These are phyloP conservation scores for Butyriboletus loyo DNA, from an alignment of 768 basidiomycete species.

Conservation along the genomic window DNA sequence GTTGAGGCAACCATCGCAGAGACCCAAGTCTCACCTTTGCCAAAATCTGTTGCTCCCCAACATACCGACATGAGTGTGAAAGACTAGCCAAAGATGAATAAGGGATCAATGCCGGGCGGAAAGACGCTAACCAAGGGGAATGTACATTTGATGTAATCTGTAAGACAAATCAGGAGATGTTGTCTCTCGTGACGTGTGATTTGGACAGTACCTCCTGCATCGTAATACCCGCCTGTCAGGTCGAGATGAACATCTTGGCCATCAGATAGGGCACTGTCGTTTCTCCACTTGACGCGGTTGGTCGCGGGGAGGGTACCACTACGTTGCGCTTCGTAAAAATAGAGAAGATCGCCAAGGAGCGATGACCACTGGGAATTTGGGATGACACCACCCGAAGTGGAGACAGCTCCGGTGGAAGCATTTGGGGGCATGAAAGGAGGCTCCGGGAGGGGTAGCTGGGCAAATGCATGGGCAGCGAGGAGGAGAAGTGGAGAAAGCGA, in stretches of 20 bases:
- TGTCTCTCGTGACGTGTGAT: not conserved
- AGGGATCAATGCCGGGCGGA: not conserved
- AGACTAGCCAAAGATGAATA: conserved; percentile 42
- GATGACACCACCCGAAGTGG: conserved; percentile 35
- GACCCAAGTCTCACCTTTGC: conserved; percentile 50
- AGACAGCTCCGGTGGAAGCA: conserved; percentile 50
- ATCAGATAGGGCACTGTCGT: conserved; percentile 74
- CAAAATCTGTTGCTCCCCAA: conserved; percentile 87
- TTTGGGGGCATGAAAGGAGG: conserved; percentile 63
- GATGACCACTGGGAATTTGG: conserved; percentile 82
- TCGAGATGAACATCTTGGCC: conserved; percentile 73
- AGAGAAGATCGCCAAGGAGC: conserved; percentile 75
- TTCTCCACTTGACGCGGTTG: conserved; percentile 85
- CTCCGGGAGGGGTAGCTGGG: conserved; percentile 64
- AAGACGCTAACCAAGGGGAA: conserved; percentile 65
- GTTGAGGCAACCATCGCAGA: not conserved
- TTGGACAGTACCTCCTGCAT: conserved; percentile 72
- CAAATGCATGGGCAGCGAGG: conserved; percentile 31
- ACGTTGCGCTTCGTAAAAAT: conserved; percentile 90
- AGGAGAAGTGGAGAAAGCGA: conserved; percentile 15
- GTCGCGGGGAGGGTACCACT: conserved; percentile 66
- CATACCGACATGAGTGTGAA: conserved; percentile 82
- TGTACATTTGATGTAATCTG: conserved; percentile 87
- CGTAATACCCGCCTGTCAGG: conserved; percentile 85
- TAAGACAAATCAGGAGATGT: not conserved